These are phyloP conservation scores for Botryotinia calthae DNA, from an alignment of 2,329 filamentous ascomycete species.

Conservation along the genomic window DNA sequence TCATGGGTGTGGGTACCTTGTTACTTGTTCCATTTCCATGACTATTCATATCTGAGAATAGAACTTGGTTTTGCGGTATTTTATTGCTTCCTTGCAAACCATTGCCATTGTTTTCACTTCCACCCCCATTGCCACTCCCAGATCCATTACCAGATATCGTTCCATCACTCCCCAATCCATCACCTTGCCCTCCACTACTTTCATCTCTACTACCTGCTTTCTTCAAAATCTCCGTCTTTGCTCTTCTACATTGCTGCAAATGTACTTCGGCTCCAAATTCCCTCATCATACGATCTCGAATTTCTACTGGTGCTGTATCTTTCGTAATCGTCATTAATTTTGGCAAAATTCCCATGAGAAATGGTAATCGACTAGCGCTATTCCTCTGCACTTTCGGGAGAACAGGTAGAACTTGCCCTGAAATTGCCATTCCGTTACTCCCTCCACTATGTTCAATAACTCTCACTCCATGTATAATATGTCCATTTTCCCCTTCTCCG, in stretches of 20 bases:
- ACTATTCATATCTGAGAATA: slow-evolving; percentile 23
- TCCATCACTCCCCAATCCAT: slow-evolving; percentile 1
- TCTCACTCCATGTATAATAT: slow-evolving; percentile 18
- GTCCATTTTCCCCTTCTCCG: slow-evolving; percentile 18
- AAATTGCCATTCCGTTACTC: slow-evolving; percentile 31
- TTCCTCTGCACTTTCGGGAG: slow-evolving; percentile 39
- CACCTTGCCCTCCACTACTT: slow-evolving; percentile 9
- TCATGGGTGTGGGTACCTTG: background rate
- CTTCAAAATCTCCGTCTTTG: slow-evolving; percentile 39
- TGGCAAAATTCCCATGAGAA: slow-evolving; percentile 59
- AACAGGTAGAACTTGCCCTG: slow-evolving; percentile 28
- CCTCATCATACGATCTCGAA: slow-evolving; percentile 53
- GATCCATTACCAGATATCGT: background rate
- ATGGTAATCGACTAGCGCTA: slow-evolving; percentile 44
- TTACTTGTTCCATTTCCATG: background rate
- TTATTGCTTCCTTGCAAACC: background rate
- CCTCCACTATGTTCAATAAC: slow-evolving; percentile 36
- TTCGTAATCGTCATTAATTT: slow-evolving; percentile 57
- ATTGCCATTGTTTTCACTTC: slow-evolving; percentile 27
- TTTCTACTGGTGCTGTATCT: slow-evolving; percentile 58
- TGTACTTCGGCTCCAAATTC: slow-evolving; percentile 38
- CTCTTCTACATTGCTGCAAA: slow-evolving; percentile 38
- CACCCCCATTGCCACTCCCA: slow-evolving; percentile 17
- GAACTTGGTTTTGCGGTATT: slow-evolving; percentile 12
- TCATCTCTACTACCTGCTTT: slow-evolving; percentile 24